Evolutionary conservation across 2,329 filamentous ascomycete species (phyloP).

Genomic region (Neonectria punicea): DNA sequence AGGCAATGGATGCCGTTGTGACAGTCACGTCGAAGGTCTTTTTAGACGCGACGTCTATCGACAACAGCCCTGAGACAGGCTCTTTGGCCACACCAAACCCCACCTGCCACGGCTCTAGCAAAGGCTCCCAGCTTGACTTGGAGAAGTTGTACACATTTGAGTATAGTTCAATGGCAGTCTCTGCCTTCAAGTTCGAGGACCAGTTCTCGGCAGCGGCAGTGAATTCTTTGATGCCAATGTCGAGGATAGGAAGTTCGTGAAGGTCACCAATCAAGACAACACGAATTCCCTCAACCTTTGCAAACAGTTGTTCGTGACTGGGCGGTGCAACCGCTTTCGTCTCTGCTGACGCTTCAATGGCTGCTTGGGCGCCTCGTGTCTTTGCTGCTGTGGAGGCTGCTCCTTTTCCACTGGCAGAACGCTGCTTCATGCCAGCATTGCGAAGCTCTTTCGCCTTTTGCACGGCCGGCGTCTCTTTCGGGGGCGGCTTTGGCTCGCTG

Average conservation of each 20-base stretch:
- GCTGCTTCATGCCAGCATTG: slow-evolving; percentile 61
- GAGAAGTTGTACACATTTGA: slow-evolving; percentile 99
- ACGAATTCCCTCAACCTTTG: slow-evolving; percentile 86
- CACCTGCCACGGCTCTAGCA: slow-evolving; percentile 97
- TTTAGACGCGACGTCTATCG: slow-evolving; percentile 86
- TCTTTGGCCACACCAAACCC: slow-evolving; percentile 88
- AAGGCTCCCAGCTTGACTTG: slow-evolving; percentile 96
- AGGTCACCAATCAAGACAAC: slow-evolving; percentile 95
- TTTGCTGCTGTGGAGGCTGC: slow-evolving; percentile 59
- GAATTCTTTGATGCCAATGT: slow-evolving; percentile 93
- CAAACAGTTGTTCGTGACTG: slow-evolving; percentile 80
- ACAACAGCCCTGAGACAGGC: slow-evolving; percentile 77
- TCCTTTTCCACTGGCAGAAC: slow-evolving; percentile 66
- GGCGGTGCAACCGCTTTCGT: slow-evolving; percentile 25
- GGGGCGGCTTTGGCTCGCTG: slow-evolving; percentile 61
- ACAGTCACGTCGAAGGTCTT: slow-evolving; percentile 92
- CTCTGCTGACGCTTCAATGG: slow-evolving; percentile 40
- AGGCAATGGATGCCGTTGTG: slow-evolving; percentile 91
- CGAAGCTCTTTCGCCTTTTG: slow-evolving; percentile 67
- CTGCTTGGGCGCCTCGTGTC: slow-evolving; percentile 51
- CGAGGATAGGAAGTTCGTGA: slow-evolving; percentile 94
- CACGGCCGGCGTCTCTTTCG: slow-evolving; percentile 54
- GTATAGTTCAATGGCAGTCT: slow-evolving; percentile 92
- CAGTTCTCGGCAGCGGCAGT: slow-evolving; percentile 87
- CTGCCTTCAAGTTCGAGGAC: slow-evolving; percentile 87